These are phyloP conservation scores for Calonectria pauciramosa DNA, from an alignment of 2,329 filamentous ascomycete genomes.

Conservation along the genomic window DNA sequence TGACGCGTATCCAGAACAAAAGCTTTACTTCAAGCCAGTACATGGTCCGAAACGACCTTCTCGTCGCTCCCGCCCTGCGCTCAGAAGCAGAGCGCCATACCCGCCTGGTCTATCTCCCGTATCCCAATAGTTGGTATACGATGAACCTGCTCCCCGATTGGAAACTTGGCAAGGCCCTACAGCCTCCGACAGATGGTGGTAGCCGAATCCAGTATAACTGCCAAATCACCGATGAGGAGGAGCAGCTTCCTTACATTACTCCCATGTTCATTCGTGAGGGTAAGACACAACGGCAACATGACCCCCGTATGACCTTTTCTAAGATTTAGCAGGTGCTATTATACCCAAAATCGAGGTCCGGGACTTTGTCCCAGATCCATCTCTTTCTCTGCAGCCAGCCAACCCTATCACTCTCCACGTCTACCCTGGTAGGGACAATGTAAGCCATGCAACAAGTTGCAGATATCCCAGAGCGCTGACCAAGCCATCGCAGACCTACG, in stretches of 20 bases:
- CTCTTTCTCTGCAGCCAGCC: background rate
- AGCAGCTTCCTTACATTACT: conserved; percentile 12
- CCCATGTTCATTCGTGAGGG: conserved; percentile 19
- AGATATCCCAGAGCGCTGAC: background rate
- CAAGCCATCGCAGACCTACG: background rate
- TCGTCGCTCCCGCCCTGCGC: conserved; percentile 1
- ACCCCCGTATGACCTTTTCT: background rate
- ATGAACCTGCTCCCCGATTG: conserved; percentile 3
- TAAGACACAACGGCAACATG: background rate
- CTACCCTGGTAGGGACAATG: conserved; percentile 6
- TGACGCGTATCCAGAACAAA: background rate
- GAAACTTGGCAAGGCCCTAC: background rate
- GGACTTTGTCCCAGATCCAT: background rate
- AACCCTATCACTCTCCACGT: conserved; percentile 18
- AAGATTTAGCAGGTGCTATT: background rate
- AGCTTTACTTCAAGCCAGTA: conserved; percentile 16
- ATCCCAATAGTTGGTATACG: conserved; percentile 2
- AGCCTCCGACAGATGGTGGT: background rate
- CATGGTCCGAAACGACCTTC: conserved; percentile 12
- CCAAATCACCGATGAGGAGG: background rate
- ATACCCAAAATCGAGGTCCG: conserved; percentile 11
- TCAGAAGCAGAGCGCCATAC: background rate
- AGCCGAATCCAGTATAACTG: conserved; percentile 4
- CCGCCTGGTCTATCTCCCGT: conserved; percentile 7
- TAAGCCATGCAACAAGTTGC: background rate